Percentiles rank a stretch among this genome's conserved stretches.
Evolutionary conservation across 768 basidiomycete species (phyloP).

Genomic region (Lactarius tabidus): DNA sequence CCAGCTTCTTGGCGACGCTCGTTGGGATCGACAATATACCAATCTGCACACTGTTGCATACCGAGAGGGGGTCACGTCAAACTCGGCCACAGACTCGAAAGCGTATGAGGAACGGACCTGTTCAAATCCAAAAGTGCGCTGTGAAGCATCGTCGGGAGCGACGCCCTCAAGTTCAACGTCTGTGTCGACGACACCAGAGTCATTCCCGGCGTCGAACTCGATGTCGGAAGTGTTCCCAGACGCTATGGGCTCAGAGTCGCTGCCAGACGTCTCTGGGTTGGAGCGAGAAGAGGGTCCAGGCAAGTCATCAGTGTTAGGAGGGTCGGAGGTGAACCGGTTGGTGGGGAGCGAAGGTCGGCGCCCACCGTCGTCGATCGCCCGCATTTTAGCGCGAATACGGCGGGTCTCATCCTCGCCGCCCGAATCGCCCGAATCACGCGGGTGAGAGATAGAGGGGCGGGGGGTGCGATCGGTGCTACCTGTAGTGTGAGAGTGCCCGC

Average conservation of each 20-base stretch:
- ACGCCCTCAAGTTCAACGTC: background rate
- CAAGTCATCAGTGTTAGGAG: background rate
- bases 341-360: slow-evolving; percentile 40
- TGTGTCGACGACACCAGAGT: slow-evolving; percentile 2
- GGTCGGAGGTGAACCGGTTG: slow-evolving; percentile 30
- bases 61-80: slow-evolving; percentile 5
- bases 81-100: slow-evolving; percentile 1
- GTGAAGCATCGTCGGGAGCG: background rate
- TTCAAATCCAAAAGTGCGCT: slow-evolving; percentile 11
- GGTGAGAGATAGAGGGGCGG: slow-evolving; percentile 39
- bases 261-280: slow-evolving; percentile 10
- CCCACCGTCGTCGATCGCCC: slow-evolving; percentile 42
- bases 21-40: slow-evolving; percentile 17
- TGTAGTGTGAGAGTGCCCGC: slow-evolving; percentile 24
- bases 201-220: slow-evolving; percentile 14
- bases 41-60: slow-evolving; percentile 16
- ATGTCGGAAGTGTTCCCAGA: slow-evolving; percentile 11
- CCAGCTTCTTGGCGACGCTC: slow-evolving; percentile 18
- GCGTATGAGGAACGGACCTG: slow-evolving; percentile 8
- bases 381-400: slow-evolving; percentile 39
- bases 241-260: slow-evolving; percentile 15
- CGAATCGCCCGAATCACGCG: slow-evolving; percentile 35
- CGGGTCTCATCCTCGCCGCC: slow-evolving; percentile 32
- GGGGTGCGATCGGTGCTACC: slow-evolving; percentile 42
- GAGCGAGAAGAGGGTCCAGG: slow-evolving; percentile 4